phyloP scores from a whole-genome alignment of 1,139 yeast species.

The Nakaseomyces nivariensis region DNA sequence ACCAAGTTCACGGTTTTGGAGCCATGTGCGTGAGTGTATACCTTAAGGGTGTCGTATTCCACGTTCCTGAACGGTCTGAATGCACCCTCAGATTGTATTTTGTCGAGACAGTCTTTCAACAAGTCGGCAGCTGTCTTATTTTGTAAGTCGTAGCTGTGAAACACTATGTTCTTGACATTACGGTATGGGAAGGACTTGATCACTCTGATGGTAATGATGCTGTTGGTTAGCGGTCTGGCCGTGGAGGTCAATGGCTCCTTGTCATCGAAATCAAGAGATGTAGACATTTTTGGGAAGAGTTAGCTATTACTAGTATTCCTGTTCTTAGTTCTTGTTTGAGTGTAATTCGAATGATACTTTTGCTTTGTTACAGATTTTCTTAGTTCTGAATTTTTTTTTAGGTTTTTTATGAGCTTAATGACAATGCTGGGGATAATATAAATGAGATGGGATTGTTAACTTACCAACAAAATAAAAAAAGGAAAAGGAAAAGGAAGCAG shows the following conservation, averaged over 20 bases:
- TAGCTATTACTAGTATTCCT: too few species aligned
- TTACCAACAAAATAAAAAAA: too few species aligned
- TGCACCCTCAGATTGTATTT: slow-evolving; percentile 56
- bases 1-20: slow-evolving; percentile 88
- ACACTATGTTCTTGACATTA: slow-evolving; percentile 72
- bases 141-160: slow-evolving; percentile 63
- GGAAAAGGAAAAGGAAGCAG: too few species aligned
- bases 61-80: slow-evolving; percentile 77
- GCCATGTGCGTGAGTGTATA: slow-evolving; percentile 92
- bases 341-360: too few species aligned
- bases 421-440: too few species aligned
- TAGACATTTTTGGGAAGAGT: not conserved
- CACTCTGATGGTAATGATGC: slow-evolving; percentile 74
- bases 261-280: slow-evolving; percentile 15
- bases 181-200: slow-evolving; percentile 89
- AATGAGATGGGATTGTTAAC: too few species aligned
- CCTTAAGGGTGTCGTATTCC: slow-evolving; percentile 65
- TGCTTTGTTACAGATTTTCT: too few species aligned
- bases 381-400: too few species aligned
- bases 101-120: slow-evolving; percentile 38
- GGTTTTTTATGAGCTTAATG: too few species aligned
- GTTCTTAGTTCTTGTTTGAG: not conserved
- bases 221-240: slow-evolving; percentile 31
- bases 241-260: slow-evolving; percentile 33
- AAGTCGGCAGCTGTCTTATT: slow-evolving; percentile 58